Conservation (phyloP, 148 eudicot genomes). For the Hydrangea macrophylla region DNA sequence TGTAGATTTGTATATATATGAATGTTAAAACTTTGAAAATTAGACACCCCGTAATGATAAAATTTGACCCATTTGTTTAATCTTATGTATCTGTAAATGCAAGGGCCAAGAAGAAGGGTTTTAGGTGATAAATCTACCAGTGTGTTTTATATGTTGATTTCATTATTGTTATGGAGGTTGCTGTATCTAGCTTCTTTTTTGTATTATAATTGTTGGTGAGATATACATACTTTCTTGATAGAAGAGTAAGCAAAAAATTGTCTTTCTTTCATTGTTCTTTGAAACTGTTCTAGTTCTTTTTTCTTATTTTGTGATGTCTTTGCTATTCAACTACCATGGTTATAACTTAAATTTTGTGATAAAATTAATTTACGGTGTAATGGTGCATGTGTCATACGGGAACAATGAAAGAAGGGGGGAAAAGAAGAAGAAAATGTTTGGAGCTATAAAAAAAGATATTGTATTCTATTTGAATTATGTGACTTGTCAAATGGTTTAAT, state of each 20-base stretch:
- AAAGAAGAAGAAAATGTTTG: neutral
- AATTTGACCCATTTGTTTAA: too few relatives aligned
- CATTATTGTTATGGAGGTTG: constrained; percentile 13
- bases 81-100: too few relatives aligned
- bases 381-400: neutral
- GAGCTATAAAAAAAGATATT: neutral
- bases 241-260: constrained; percentile 12
- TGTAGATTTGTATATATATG: too few relatives aligned
- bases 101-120: constrained; percentile 13
- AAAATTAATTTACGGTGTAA: neutral
- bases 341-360: constrained; percentile 1
- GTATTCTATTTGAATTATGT: neutral
- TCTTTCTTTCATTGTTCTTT: constrained; percentile 3
- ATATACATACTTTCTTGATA: constrained; percentile 7
- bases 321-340: neutral
- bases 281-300: too few relatives aligned
- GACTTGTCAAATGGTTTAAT: too few relatives aligned
- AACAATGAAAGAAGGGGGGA: neutral
- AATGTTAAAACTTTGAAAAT: too few relatives aligned
- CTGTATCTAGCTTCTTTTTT: constrained; percentile 16
- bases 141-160: constrained; percentile 17
- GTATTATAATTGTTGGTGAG: constrained; percentile 16
- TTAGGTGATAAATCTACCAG: constrained; percentile 12
- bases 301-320: too few relatives aligned
- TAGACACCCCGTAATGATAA: too few relatives aligned